phyloP scores from a whole-genome alignment of 2,329 filamentous ascomycete species.

The Pyricularia pennisetigena region DNA sequence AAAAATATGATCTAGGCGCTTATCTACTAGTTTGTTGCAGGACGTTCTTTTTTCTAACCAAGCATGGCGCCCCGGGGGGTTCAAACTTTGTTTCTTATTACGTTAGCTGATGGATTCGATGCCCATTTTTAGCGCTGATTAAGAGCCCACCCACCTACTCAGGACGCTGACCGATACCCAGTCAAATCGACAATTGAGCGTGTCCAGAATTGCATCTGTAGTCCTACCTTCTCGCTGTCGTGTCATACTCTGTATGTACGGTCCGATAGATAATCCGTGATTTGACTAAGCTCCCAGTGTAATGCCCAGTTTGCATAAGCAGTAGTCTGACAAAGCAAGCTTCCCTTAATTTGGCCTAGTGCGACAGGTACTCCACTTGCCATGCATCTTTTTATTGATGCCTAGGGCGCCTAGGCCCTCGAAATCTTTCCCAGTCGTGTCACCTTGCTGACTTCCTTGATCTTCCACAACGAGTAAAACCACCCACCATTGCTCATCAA shows the following conservation, averaged over 20 bases:
- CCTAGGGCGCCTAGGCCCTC: too few species aligned
- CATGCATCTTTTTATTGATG: not conserved
- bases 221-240: too few species aligned
- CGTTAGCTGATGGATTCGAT: not conserved
- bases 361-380: not conserved
- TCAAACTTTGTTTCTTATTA: not conserved
- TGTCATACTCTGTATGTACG: constrained; percentile 65
- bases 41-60: too few species aligned
- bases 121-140: not conserved
- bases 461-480: not conserved
- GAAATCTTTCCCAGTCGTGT: not conserved
- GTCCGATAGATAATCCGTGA: constrained; percentile 52
- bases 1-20: too few species aligned
- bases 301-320: not conserved
- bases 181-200: not conserved
- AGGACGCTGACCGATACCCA: not conserved
- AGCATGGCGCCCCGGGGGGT: too few species aligned
- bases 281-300: not conserved
- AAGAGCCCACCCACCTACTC: not conserved
- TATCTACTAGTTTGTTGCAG: too few species aligned
- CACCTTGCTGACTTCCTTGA: not conserved
- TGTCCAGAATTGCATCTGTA: too few species aligned
- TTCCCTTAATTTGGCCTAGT: not conserved
- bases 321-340: not conserved
- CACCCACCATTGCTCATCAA: not conserved